Evolutionary conservation across 2,329 filamentous ascomycete genomes (phyloP).

Genomic region (Nannizzia gypsea): DNA sequence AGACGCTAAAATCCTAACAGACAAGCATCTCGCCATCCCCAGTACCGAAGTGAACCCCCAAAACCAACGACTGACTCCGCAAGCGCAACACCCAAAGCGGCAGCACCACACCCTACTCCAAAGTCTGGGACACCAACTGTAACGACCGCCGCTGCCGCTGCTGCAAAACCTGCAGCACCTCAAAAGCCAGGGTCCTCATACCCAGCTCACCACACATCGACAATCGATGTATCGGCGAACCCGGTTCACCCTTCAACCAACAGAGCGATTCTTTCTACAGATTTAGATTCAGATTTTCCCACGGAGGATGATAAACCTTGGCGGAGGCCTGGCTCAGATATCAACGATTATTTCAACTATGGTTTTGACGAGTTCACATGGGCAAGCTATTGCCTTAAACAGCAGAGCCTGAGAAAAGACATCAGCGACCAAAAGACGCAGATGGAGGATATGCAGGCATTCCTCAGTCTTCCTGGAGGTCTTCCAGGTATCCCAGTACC

Average conservation of each 20-base stretch:
- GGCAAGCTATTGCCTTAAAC: slow-evolving; percentile 85
- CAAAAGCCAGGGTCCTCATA: slow-evolving; percentile 51
- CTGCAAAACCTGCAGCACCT: slow-evolving; percentile 26
- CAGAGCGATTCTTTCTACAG: slow-evolving; percentile 72
- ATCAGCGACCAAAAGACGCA: slow-evolving; percentile 69
- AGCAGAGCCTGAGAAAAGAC: slow-evolving; percentile 65
- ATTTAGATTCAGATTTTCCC: slow-evolving; percentile 62
- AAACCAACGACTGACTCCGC: background rate
- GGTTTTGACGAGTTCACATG: slow-evolving; percentile 98
- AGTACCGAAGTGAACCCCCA: slow-evolving; percentile 25
- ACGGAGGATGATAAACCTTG: slow-evolving; percentile 75
- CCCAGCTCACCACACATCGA: slow-evolving; percentile 60
- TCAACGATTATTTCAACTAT: slow-evolving; percentile 98
- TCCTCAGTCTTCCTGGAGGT: slow-evolving; percentile 39
- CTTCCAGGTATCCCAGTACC: slow-evolving; percentile 38
- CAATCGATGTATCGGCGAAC: slow-evolving; percentile 70
- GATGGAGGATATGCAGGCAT: slow-evolving; percentile 49
- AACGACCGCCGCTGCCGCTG: slow-evolving; percentile 21
- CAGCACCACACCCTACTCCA: slow-evolving; percentile 22
- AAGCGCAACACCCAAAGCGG: slow-evolving; percentile 20
- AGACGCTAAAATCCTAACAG: slow-evolving; percentile 17
- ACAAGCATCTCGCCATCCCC: slow-evolving; percentile 29
- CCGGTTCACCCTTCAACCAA: slow-evolving; percentile 61
- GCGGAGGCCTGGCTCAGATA: slow-evolving; percentile 85
- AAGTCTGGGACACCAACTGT: slow-evolving; percentile 23